Base-by-base conservation (phyloP, 163 green algal genomes). In the Chlamydomonas reinhardtii region DNA sequence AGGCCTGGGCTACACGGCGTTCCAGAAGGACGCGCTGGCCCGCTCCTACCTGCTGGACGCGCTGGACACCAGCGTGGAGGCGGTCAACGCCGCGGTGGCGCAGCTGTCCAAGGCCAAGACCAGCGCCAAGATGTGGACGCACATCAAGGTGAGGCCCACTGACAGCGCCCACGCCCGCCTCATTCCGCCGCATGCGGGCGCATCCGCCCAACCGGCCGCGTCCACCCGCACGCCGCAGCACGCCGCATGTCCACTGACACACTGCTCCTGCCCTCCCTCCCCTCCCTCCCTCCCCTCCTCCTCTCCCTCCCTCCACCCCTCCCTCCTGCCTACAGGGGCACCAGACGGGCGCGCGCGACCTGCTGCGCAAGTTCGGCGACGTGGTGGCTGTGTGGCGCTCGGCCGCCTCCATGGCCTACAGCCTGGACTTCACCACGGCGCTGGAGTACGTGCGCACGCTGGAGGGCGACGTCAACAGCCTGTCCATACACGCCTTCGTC, bases 41-140 rank as follows among this genome's bases (percentile, higher is more conserved):
- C 76, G 89, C 66, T 89, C 82, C 61, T 94, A 94, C 83, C 29
- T 94, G 29, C 74, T 94, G 2, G 92, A 94, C 83, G 88, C 88
- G 11, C 54, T 94, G 64, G 92, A 94, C 86, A 68, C 79, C 31
- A 90, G 83, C 48, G 81, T 93, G 24, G 90, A 93, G 19, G 61
- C 86, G 0, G 86, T 94, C 35, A 94, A 94, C 71, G 77, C 66
- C 19, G 92, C 88, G 37, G 88, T 94, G 0, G 25, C 22, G 4
- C 29, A 84, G 61, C 79, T 94, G 29, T 9, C 73, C 48, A 39
- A 34, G 27, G 75, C 75, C 29, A 59, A 62, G 48, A 48, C 88
- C 11, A 48, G 61, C 31, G 62, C 76, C 12, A 61, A 76, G 70
- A 31, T 83, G 27, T 88, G 75, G 74, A 71, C 80, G 59, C 64